A percentile compares a stretch with the other conserved stretches of the same genome.
phyloP scores from a whole-genome alignment of 768 basidiomycete genomes.

The Tricholoma sp. region DNA sequence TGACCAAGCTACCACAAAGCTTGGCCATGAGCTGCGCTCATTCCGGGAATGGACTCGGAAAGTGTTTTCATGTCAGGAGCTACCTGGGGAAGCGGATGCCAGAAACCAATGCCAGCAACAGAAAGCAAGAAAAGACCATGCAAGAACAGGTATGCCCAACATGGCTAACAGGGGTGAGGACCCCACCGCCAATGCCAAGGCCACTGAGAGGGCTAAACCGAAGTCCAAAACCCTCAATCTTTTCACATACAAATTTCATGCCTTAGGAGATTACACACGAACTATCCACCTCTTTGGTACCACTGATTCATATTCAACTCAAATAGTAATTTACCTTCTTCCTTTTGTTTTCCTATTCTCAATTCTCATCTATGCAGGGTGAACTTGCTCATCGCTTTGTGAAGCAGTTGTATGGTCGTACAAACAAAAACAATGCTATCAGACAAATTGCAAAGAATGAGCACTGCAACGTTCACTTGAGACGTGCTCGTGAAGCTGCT shows the following conservation, averaged over 20 bases:
- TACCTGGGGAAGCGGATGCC: too few species aligned
- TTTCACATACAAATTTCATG: conserved; percentile 26
- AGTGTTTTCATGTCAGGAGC: too few species aligned
- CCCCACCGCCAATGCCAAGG: too few species aligned
- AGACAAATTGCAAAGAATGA: conserved; percentile 23
- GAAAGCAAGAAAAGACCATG: too few species aligned
- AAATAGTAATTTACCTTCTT: background rate
- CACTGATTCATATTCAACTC: conserved; percentile 20
- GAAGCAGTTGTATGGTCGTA: conserved; percentile 31
- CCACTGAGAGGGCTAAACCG: background rate
- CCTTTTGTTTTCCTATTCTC: background rate
- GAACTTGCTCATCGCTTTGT: conserved; percentile 36
- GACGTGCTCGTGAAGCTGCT: background rate
- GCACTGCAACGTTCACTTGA: background rate
- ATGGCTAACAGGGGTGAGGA: too few species aligned
- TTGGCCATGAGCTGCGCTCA: conserved; percentile 17
- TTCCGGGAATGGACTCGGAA: conserved; percentile 12
- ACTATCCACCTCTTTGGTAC: conserved; percentile 17
- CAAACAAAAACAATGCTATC: conserved; percentile 27
- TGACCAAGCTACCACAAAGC: conserved; percentile 8
- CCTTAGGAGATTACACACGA: conserved; percentile 20
- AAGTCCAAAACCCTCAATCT: conserved; percentile 16
- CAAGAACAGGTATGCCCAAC: too few species aligned
- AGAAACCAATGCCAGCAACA: too few species aligned
- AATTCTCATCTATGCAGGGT: conserved; percentile 22